Evolutionary conservation across 2,329 filamentous ascomycete genomes (phyloP), one percentile per base, ranked within the genome.

Genomic region (Aureobasidium sp.): DNA sequence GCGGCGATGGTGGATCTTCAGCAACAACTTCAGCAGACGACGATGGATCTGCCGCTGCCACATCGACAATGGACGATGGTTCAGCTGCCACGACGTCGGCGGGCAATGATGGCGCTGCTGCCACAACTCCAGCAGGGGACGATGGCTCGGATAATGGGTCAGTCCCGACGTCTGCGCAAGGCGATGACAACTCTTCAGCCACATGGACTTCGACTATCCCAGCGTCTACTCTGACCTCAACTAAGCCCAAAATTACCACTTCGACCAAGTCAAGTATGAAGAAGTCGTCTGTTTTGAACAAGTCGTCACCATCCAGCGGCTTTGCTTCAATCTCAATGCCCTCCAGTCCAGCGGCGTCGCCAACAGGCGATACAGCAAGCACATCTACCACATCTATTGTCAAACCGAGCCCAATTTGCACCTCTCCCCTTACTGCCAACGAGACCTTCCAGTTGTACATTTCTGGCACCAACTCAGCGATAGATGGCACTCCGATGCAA

Each of bases 401-500:
- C 24, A 56, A 56, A n/a, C 39, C 39, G 24, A 56, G 19, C 12
- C 35, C 50, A 17, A n/a, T 33, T 39, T 56, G 52, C n/a, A 54
- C 27, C 2, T 52, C 49, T 22, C 49, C 59, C 8, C n/a, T 61
- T 8, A 31, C 24, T 5, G 17, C 48, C 6, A 53, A 52, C 24
- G 49, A 35, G 14, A 37, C 35, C 5, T 61, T 61, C 39, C 52
- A 61, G 22, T 37, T 54, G 2, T 54, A 61, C n/a, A 53, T 53
- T 17, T 52, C 15, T 9, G 59, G 59, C 0, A 53, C 59, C 17
- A 40, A 49, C 29, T 40, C 49, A 2, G 45, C 31, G 2, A 54
- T 54, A 22, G 60, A 62, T 22, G 39, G 53, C 11, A 62, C 49
- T 5, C 60, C 60, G 3, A 39, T 62, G 31, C 60, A 56, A 42